Base-by-base conservation (phyloP, 768 basidiomycete genomes). In the Pleurotus platypus region DNA sequence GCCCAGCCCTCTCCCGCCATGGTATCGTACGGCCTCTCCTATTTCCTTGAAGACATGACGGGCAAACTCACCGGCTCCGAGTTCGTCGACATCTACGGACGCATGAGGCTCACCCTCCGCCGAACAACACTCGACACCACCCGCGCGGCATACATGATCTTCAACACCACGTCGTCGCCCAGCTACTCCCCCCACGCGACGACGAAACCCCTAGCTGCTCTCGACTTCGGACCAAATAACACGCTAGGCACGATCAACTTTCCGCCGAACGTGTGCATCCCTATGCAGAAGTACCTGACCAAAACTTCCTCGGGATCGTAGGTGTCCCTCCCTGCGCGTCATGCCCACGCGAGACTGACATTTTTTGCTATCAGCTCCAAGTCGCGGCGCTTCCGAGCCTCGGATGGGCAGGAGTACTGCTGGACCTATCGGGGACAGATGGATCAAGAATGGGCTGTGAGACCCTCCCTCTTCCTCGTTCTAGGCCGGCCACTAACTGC, bases 371-470 rank as follows among this genome's bases (percentile, higher is more conserved):
- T 38, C 62, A 83, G 82, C 51, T 72, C 75, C 16, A 71, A 65
- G 60, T 61, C 72, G 24, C 75, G 86, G 39, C 80, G 75, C 60
- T 89, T 89, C 61, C 66, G 67, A 5, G 86, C 77, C 2, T 79
- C 83, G 0, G 84, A 89, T 61, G 80, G 80, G 0, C 75, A 82
- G 45, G 78, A 80, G 56, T 90, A 89, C 62, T 72, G 70, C 51
- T 89, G 87, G 87, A 77, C 74, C 24, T 78, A 78, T 69, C 70
- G 77, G 13, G 64, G 72, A 18, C 71, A 71, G 22, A 69, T 69
- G 11, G 78, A 80, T 53, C 78, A 84, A 56, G 87, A 88, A 61
- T 89, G 86, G 85, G 81, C 81, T 22, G 87, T 86, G 61, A 64
- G 83, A 2, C n/a, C 22, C 43, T 8, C 20, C 1, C 22, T 49